Percentiles rank a stretch among this genome's conserved stretches.
phyloP scores from a whole-genome alignment of 2,329 filamentous ascomycete genomes.

The Anisogramma anomala region DNA sequence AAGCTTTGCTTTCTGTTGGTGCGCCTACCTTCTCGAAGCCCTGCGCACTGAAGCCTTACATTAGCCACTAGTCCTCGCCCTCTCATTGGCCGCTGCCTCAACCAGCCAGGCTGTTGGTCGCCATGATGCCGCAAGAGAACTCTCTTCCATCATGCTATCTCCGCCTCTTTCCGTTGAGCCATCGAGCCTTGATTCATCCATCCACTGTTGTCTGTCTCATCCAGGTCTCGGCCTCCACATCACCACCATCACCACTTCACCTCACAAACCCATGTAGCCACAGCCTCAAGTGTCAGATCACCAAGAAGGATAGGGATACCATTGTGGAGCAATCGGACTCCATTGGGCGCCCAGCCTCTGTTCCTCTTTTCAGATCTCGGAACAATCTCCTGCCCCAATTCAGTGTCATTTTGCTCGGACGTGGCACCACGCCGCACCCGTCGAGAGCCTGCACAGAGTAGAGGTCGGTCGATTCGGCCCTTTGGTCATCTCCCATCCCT shows the following conservation, averaged over 20 bases:
- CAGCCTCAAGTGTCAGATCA: too few relatives aligned
- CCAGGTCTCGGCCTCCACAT: too few relatives aligned
- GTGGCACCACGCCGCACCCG: too few relatives aligned
- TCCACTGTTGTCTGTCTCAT: too few relatives aligned
- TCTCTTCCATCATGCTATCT: not conserved
- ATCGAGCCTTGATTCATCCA: not conserved
- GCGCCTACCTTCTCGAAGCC: not conserved
- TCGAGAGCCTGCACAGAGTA: too few relatives aligned
- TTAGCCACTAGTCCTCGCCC: not conserved
- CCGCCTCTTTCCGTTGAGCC: not conserved
- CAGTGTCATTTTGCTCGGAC: not conserved
- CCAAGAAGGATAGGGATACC: not conserved
- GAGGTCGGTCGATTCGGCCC: too few relatives aligned
- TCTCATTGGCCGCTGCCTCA: slow-evolving; percentile 2
- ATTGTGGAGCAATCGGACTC: slow-evolving; percentile 1
- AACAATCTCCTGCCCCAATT: not conserved
- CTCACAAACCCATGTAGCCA: too few relatives aligned
- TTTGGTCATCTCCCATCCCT: not conserved
- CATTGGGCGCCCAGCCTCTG: too few relatives aligned
- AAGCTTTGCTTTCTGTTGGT: not conserved
- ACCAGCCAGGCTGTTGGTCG: too few relatives aligned
- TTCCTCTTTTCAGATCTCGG: not conserved
- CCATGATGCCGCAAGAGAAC: too few relatives aligned
- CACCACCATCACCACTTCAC: not conserved
- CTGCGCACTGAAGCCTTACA: not conserved